Evolutionary conservation across 208 protist genomes (phyloP).

Genomic region (Leishmania arabica): DNA sequence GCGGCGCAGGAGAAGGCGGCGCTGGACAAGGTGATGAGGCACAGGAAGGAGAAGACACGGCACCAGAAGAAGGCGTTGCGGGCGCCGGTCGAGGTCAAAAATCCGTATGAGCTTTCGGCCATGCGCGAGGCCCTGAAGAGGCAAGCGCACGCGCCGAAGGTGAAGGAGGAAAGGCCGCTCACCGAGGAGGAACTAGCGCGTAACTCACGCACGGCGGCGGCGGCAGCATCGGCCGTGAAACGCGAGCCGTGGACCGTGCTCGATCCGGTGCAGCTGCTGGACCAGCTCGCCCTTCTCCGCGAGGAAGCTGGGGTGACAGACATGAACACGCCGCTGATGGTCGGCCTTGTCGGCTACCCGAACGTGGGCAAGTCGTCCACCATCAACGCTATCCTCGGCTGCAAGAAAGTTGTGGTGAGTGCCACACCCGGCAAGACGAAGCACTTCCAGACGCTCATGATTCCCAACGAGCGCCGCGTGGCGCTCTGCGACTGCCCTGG

Average conservation of each 20-base stretch:
- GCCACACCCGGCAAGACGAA: constrained; percentile 99
- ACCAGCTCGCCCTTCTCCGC: constrained; percentile 72
- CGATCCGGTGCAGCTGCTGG: constrained; percentile 78
- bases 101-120: constrained; percentile 74
- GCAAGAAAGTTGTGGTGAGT: constrained; percentile 96
- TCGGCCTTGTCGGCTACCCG: constrained; percentile 98
- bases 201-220: constrained; percentile 46
- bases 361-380: constrained; percentile 99
- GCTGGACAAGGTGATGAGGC: constrained; percentile 33
- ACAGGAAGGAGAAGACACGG: constrained; percentile 67
- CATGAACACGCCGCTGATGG: constrained; percentile 66
- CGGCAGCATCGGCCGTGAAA: constrained; percentile 18
- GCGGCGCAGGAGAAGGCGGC: constrained; percentile 44
- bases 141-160: constrained; percentile 42
- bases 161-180: constrained; percentile 40
- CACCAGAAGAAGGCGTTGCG: constrained; percentile 80
- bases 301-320: constrained; percentile 34
- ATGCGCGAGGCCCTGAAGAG: constrained; percentile 47
- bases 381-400: constrained; percentile 96
- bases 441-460: constrained; percentile 97
- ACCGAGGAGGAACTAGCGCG: constrained; percentile 74
- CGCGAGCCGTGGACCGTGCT: constrained; percentile 63
- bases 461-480: constrained; percentile 91
- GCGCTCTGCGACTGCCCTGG: constrained; percentile 98
- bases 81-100: constrained; percentile 72